Percentiles rank a stretch among this genome's conserved stretches.
Conservation (phyloP, 345 rosid genomes). For the Populus euphratica region DNA sequence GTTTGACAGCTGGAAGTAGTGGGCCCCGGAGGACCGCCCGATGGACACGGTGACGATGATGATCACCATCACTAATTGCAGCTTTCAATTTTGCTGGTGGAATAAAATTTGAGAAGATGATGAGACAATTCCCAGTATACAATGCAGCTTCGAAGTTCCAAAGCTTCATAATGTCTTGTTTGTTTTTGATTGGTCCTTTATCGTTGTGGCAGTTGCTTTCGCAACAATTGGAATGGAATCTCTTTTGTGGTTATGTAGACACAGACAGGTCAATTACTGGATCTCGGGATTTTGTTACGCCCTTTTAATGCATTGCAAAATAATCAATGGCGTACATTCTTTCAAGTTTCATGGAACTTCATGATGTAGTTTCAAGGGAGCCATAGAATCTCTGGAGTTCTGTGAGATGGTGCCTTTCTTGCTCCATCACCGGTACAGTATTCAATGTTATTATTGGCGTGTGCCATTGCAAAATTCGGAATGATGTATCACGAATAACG, state of each 20-base stretch:
- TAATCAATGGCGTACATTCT: conserved; percentile 43
- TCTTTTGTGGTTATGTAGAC: conserved; percentile 24
- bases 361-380: conserved; percentile 17
- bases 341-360: conserved; percentile 22
- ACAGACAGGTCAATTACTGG: conserved; percentile 25
- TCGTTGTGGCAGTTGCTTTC: conserved; percentile 31
- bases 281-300: conserved; percentile 28
- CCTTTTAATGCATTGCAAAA: conserved; percentile 32
- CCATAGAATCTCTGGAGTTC: conserved; percentile 5
- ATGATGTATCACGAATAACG: background rate
- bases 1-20: conserved; percentile 74
- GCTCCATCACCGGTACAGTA: background rate
- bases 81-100: conserved; percentile 10
- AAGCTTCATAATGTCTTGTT: conserved; percentile 20
- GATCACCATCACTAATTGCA: conserved; percentile 31
- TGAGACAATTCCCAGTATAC: conserved; percentile 37
- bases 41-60: conserved; percentile 60
- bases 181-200: conserved; percentile 25
- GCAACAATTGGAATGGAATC: conserved; percentile 19
- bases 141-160: conserved; percentile 25
- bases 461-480: background rate
- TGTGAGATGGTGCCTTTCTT: background rate
- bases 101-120: conserved; percentile 28
- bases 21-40: conserved; percentile 88
- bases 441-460: background rate